Conservation (phyloP, 177 flowering plant species). For the Telopea speciosissima region DNA sequence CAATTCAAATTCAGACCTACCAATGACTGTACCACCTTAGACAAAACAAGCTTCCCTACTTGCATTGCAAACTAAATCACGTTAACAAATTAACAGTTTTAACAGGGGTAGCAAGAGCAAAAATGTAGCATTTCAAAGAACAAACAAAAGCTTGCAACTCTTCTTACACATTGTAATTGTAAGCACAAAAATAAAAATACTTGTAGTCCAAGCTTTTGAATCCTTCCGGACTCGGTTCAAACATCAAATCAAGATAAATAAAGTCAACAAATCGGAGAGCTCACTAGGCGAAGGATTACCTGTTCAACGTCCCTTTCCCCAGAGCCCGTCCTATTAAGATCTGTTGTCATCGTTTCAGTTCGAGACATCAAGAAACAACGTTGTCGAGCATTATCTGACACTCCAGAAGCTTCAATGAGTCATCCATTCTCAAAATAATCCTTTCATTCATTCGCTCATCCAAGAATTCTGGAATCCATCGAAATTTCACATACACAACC, state of each 20-base stretch:
- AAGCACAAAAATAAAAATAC: neutral
- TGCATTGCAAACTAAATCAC: neutral
- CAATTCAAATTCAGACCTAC: neutral
- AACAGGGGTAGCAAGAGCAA: neutral
- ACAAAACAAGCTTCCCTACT: neutral
- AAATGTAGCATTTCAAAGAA: neutral
- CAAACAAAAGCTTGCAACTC: neutral
- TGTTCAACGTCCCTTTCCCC: slow-evolving; percentile 87
- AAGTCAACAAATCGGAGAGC: neutral
- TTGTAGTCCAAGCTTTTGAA: neutral
- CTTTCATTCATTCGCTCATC: slow-evolving; percentile 30
- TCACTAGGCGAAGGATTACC: slow-evolving; percentile 27
- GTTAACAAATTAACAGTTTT: neutral
- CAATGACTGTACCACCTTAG: neutral
- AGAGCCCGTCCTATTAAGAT: slow-evolving; percentile 57
- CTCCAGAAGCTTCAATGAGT: slow-evolving; percentile 10
- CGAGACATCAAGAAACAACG: slow-evolving; percentile 29
- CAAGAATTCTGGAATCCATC: slow-evolving; percentile 14
- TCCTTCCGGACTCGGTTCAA: neutral
- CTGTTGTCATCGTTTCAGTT: slow-evolving; percentile 63
- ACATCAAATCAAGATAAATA: neutral
- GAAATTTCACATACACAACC: slow-evolving; percentile 14
- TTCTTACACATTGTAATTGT: neutral
- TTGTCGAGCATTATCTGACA: slow-evolving; percentile 15
- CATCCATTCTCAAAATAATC: slow-evolving; percentile 35